Percentiles rank a stretch among this genome's conserved stretches.
Conservation (phyloP, 257 asterid genomes). For the Solanum sejunctum region DNA sequence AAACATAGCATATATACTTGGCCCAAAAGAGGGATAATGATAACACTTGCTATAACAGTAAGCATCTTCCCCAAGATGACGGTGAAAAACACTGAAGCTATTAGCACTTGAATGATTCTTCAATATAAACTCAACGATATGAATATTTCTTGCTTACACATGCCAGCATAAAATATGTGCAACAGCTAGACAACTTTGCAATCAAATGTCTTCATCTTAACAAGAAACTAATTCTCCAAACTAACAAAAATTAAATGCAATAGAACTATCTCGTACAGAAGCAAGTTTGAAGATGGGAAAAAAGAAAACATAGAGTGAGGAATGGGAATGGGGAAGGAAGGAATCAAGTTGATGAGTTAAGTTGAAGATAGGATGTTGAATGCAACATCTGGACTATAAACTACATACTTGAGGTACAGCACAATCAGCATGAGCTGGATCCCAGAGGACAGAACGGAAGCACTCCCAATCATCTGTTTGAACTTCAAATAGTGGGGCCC, state of each 20-base stretch:
- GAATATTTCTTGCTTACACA: background rate
- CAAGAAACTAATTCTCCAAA: background rate
- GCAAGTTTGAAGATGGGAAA: background rate
- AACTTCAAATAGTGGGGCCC: constrained; percentile 92
- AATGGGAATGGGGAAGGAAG: background rate
- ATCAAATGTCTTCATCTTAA: background rate
- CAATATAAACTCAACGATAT: background rate
- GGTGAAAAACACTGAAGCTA: background rate
- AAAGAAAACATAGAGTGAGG: background rate
- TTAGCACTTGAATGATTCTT: background rate
- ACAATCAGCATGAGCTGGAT: constrained; percentile 90
- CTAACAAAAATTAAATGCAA: background rate
- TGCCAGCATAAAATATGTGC: background rate
- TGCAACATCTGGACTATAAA: background rate
- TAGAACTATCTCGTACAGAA: background rate
- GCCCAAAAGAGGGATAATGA: background rate
- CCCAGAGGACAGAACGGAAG: constrained; percentile 70
- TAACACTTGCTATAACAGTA: background rate
- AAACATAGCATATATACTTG: background rate
- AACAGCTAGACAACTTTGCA: background rate
- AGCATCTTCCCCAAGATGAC: background rate
- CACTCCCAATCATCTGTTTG: constrained; percentile 88
- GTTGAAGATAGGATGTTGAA: background rate
- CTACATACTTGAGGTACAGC: constrained; percentile 77
- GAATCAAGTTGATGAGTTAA: background rate